phyloP scores from a whole-genome alignment of 228 moss, liverwort and hornwort genomes.

The Sphagnum fallax region DNA sequence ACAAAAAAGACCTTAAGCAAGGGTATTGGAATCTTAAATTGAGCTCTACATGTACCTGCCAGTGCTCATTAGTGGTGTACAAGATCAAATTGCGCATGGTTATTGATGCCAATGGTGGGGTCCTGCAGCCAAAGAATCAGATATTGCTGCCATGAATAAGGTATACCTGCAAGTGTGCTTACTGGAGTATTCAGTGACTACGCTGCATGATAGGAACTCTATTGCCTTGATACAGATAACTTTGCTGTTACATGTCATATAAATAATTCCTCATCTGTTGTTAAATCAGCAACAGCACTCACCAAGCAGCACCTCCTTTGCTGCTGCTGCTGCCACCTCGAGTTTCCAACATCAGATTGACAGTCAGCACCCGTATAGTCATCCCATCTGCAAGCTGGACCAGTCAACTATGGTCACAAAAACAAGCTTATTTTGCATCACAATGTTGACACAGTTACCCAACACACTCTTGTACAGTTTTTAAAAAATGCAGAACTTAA shows the following conservation, averaged over 20 bases:
- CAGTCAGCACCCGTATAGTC: conserved; percentile 92
- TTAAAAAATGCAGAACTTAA: no score
- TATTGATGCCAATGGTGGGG: conserved; percentile 89
- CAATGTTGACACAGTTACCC: not conserved
- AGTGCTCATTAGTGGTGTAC: conserved; percentile 90
- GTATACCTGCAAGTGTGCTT: no score
- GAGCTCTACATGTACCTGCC: conserved; percentile 43
- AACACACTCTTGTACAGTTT: no score
- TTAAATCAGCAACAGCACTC: conserved; percentile 1
- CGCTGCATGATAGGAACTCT: no score
- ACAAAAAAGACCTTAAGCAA: not conserved
- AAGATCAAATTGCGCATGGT: conserved; percentile 80
- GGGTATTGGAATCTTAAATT: not conserved
- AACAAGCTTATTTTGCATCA: conserved; percentile 2
- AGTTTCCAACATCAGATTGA: conserved; percentile 98
- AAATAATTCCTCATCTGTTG: no score
- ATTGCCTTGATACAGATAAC: no score
- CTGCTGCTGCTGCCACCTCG: conserved; percentile 76
- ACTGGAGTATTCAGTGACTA: no score
- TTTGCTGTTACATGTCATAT: no score
- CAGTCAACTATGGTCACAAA: conserved; percentile 2
- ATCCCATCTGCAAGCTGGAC: conserved; percentile 98
- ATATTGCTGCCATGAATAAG: not conserved
- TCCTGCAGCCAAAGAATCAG: conserved; percentile 44
- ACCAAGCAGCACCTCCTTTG: conserved; percentile 84